Evolutionary conservation across 768 basidiomycete genomes (phyloP).

Genomic region (Gymnopilus dilepis): DNA sequence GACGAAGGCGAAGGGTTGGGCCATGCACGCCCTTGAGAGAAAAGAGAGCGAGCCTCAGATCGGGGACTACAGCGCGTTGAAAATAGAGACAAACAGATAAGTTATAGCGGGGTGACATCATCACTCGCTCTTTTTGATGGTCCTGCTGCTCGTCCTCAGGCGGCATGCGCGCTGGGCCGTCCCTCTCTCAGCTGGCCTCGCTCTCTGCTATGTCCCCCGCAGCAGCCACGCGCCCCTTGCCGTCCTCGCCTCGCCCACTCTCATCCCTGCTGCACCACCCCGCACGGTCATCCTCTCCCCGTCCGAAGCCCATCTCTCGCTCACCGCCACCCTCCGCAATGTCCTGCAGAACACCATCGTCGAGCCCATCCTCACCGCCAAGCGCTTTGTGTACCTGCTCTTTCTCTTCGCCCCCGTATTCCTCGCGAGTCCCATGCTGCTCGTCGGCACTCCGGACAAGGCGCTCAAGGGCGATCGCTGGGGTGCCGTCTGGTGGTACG

Average conservation of each 20-base stretch:
- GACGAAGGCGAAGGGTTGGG: constrained; percentile 79
- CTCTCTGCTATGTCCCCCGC: constrained; percentile 46
- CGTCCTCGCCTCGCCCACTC: constrained; percentile 49
- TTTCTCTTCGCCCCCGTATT: constrained; percentile 89
- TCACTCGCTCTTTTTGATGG: constrained; percentile 8
- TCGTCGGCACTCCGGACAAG: constrained; percentile 63
- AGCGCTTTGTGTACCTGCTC: constrained; percentile 84
- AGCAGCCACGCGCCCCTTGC: constrained; percentile 42
- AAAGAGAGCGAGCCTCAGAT: constrained; percentile 26
- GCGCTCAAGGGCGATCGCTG: constrained; percentile 76
- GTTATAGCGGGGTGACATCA: constrained; percentile 27
- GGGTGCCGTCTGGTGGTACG: constrained; percentile 99
- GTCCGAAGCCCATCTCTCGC: constrained; percentile 59
- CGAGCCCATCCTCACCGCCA: constrained; percentile 85
- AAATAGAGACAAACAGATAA: constrained; percentile 38
- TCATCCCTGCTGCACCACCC: constrained; percentile 41
- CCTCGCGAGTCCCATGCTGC: constrained; percentile 80
- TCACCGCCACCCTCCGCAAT: constrained; percentile 46
- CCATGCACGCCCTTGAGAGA: constrained; percentile 49
- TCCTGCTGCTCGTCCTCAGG: constrained; percentile 26
- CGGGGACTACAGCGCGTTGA: constrained; percentile 24
- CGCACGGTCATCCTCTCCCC: constrained; percentile 64
- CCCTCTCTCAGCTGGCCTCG: constrained; percentile 61
- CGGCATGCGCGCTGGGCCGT: constrained; percentile 55
- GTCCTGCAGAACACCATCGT: constrained; percentile 66